Percentiles rank a stretch among this genome's conserved stretches.
Evolutionary conservation across 176 grass and related monocot genomes (phyloP).

Genomic region (Leersia perrieri): DNA sequence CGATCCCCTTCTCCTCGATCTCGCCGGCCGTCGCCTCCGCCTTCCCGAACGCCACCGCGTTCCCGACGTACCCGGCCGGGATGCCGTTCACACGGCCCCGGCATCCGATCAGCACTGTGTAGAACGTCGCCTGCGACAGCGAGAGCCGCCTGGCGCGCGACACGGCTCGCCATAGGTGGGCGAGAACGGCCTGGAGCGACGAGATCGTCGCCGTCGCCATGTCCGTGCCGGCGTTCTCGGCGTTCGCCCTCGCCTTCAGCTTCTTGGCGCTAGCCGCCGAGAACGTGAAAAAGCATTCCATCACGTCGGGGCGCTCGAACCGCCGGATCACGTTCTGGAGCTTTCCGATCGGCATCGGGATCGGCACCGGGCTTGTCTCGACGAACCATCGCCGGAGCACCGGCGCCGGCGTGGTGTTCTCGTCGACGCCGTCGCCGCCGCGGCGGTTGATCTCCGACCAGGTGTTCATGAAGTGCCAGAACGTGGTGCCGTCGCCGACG

Average conservation of each 20-base stretch:
- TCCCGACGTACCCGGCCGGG: slow-evolving; percentile 20
- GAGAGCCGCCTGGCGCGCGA: slow-evolving; percentile 31
- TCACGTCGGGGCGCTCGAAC: neutral
- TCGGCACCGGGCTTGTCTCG: slow-evolving; percentile 1
- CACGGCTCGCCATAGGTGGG: slow-evolving; percentile 21
- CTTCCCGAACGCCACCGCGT: neutral
- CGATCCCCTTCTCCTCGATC: neutral
- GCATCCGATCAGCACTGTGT: neutral
- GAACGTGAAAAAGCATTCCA: neutral
- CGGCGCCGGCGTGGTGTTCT: neutral
- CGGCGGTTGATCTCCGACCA: slow-evolving; percentile 25
- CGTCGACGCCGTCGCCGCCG: neutral
- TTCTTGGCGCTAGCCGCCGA: neutral
- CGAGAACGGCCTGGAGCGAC: slow-evolving; percentile 40
- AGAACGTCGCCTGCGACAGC: neutral
- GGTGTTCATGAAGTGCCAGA: slow-evolving; percentile 44
- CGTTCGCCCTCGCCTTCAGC: slow-evolving; percentile 38
- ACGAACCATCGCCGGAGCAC: slow-evolving; percentile 23
- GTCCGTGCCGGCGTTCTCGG: slow-evolving; percentile 23
- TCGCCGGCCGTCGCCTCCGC: slow-evolving; percentile 2
- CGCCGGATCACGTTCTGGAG: neutral
- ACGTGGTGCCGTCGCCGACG: slow-evolving; percentile 20
- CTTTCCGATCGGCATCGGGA: slow-evolving; percentile 5
- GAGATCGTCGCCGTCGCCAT: slow-evolving; percentile 41
- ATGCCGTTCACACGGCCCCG: slow-evolving; percentile 20